phyloP scores from a whole-genome alignment of 495 filamentous ascomycete species.

The Apodospora peruviana region DNA sequence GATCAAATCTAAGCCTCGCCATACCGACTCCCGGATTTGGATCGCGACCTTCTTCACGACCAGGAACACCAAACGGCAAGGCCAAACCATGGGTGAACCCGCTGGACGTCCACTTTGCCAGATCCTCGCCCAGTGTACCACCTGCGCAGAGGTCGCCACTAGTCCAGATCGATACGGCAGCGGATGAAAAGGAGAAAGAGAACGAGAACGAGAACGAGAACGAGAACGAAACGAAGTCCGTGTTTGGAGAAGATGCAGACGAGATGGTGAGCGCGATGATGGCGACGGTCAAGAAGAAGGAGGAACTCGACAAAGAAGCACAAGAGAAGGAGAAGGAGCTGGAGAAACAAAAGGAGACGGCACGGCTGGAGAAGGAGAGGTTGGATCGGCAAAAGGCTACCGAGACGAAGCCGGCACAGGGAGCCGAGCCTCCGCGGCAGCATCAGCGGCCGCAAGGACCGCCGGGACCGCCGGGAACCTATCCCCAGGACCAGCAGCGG shows the following conservation, averaged over 20 bases:
- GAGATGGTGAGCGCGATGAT: conserved; percentile 25
- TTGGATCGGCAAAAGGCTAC: conserved; percentile 19
- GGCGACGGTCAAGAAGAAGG: conserved; percentile 26
- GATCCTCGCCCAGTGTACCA: conserved; percentile 11
- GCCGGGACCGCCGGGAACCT: conserved; percentile 4
- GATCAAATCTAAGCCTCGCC: conserved; percentile 17
- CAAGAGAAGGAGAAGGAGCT: conserved; percentile 12
- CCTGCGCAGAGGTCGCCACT: conserved; percentile 29
- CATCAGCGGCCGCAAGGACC: background rate
- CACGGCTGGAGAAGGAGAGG: conserved; percentile 17
- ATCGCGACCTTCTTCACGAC: conserved; percentile 22
- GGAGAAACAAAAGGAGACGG: conserved; percentile 14
- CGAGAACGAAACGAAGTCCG: conserved; percentile 17
- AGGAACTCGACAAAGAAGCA: conserved; percentile 18
- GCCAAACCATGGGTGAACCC: conserved; percentile 32
- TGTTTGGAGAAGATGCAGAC: conserved; percentile 27
- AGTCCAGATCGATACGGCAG: conserved; percentile 18
- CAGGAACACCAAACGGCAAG: conserved; percentile 27
- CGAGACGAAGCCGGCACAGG: conserved; percentile 9
- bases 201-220: conserved; percentile 19
- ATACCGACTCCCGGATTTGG: conserved; percentile 10
- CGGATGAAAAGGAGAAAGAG: conserved; percentile 14
- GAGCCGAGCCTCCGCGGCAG: conserved; percentile 1
- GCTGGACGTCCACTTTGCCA: conserved; percentile 34
- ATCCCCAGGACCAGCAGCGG: conserved; percentile 3